Percentiles rank a stretch among this genome's conserved stretches.
phyloP scores from a whole-genome alignment of 2,329 filamentous ascomycete genomes.

The Xylariaceae sp. region DNA sequence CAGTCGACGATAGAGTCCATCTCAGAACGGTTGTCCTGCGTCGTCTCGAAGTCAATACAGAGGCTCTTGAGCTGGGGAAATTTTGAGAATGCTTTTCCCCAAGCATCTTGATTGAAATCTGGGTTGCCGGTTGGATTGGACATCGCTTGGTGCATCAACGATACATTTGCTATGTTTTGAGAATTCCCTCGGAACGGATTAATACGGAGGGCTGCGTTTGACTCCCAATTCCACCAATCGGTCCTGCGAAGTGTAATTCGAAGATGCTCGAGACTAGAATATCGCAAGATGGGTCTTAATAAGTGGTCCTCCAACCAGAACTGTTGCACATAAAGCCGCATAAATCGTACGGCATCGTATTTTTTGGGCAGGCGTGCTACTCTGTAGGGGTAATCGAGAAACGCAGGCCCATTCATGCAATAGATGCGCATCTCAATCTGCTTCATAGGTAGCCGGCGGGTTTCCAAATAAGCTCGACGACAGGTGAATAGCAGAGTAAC shows the following conservation, averaged over 20 bases:
- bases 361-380: neutral
- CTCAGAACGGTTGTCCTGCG: slow-evolving; percentile 14
- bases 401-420: slow-evolving; percentile 15
- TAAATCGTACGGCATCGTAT: slow-evolving; percentile 8
- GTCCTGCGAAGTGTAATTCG: slow-evolving; percentile 34
- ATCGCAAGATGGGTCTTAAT: slow-evolving; percentile 12
- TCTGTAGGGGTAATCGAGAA: too few species aligned
- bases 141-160: slow-evolving; percentile 19
- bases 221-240: slow-evolving; percentile 38
- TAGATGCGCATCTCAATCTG: slow-evolving; percentile 32
- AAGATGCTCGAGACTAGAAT: slow-evolving; percentile 24
- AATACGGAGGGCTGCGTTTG: slow-evolving; percentile 26
- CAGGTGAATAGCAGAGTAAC: slow-evolving; percentile 34
- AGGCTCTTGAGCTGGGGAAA: slow-evolving; percentile 20
- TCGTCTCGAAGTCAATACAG: slow-evolving; percentile 26
- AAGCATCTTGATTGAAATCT: slow-evolving; percentile 12
- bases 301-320: slow-evolving; percentile 26
- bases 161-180: neutral
- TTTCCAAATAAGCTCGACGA: slow-evolving; percentile 35
- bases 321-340: slow-evolving; percentile 20
- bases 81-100: slow-evolving; percentile 21
- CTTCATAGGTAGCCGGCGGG: slow-evolving; percentile 27
- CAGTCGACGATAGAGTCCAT: slow-evolving; percentile 22
- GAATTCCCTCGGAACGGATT: slow-evolving; percentile 21
- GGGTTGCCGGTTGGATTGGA: slow-evolving; percentile 5